phyloP scores from a whole-genome alignment of 371 early-diverging fungal genomes.

The Sanchytrium tribonematis region DNA sequence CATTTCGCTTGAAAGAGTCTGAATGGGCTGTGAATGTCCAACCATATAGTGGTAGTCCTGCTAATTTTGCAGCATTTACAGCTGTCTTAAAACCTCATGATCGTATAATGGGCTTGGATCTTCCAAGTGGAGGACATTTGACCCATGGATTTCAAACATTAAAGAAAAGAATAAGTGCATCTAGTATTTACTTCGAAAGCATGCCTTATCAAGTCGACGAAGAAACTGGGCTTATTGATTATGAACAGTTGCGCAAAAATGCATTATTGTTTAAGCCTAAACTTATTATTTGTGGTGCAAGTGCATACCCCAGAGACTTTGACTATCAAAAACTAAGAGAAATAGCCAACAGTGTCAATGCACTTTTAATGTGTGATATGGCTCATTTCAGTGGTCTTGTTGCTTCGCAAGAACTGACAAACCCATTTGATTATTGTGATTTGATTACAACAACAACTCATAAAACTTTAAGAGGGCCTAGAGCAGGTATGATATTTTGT shows the following conservation, averaged over 20 bases:
- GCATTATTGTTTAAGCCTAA: conserved; percentile 11
- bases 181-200: conserved; percentile 12
- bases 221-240: conserved; percentile 13
- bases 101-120: conserved; percentile 16
- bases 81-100: conserved; percentile 12
- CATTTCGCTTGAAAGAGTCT: conserved; percentile 10
- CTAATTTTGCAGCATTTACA: conserved; percentile 16
- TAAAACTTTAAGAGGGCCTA: conserved; percentile 16
- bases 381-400: conserved; percentile 23
- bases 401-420: conserved; percentile 9
- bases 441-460: conserved; percentile 19
- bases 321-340: conserved; percentile 14
- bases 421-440: conserved; percentile 16
- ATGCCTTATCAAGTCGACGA: conserved; percentile 9
- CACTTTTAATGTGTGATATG: conserved; percentile 30
- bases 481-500: conserved; percentile 15
- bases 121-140: conserved; percentile 16
- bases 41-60: conserved; percentile 13
- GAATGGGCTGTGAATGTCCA: conserved; percentile 18
- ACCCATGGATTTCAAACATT: conserved; percentile 15
- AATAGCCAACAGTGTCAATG: conserved; percentile 27
- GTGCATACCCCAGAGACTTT: conserved; percentile 14
- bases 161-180: conserved; percentile 13
- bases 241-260: conserved; percentile 9
- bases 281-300: conserved; percentile 15